Percentiles rank a stretch among this genome's conserved stretches.
Conservation (phyloP, 768 basidiomycete species). For the Phallus indusiatus region DNA sequence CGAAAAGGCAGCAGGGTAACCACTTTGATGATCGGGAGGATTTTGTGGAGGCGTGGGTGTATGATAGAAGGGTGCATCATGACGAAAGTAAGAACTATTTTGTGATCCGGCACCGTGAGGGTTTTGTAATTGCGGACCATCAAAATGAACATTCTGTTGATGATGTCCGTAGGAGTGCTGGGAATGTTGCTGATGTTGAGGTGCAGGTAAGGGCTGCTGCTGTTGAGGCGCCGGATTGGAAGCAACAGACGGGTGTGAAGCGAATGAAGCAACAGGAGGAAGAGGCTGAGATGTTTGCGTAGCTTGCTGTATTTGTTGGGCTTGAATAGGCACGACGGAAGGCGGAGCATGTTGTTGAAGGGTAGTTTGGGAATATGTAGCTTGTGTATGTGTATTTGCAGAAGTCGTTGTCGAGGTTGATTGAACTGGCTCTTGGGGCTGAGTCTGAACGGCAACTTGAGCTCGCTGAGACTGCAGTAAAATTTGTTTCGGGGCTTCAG, state of each 20-base stretch:
- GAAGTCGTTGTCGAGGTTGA: slow-evolving; percentile 25
- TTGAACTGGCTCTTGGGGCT: slow-evolving; percentile 28
- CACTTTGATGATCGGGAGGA: slow-evolving; percentile 42
- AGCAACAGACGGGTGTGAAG: background rate
- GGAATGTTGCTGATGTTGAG: slow-evolving; percentile 26
- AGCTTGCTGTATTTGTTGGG: slow-evolving; percentile 25
- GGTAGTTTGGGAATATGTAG: slow-evolving; percentile 14
- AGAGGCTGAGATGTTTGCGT: slow-evolving; percentile 17
- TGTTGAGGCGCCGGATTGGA: slow-evolving; percentile 7
- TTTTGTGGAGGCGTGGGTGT: slow-evolving; percentile 64
- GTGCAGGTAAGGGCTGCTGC: slow-evolving; percentile 33
- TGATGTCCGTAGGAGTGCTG: slow-evolving; percentile 27
- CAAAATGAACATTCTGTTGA: slow-evolving; percentile 23
- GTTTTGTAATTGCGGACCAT: slow-evolving; percentile 29
- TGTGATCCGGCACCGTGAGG: slow-evolving; percentile 20
- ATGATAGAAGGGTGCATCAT: slow-evolving; percentile 64
- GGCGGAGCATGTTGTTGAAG: slow-evolving; percentile 13
- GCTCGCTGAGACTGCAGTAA: slow-evolving; percentile 23
- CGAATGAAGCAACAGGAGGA: slow-evolving; percentile 16
- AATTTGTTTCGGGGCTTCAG: slow-evolving; percentile 19
- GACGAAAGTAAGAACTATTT: slow-evolving; percentile 56
- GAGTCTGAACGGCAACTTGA: slow-evolving; percentile 26
- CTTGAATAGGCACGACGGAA: background rate
- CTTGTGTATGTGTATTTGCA: slow-evolving; percentile 10
- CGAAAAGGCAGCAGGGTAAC: slow-evolving; percentile 10